Conservation (phyloP, 1,284 basidiomycete genomes). For the Sparassis latifolia region DNA sequence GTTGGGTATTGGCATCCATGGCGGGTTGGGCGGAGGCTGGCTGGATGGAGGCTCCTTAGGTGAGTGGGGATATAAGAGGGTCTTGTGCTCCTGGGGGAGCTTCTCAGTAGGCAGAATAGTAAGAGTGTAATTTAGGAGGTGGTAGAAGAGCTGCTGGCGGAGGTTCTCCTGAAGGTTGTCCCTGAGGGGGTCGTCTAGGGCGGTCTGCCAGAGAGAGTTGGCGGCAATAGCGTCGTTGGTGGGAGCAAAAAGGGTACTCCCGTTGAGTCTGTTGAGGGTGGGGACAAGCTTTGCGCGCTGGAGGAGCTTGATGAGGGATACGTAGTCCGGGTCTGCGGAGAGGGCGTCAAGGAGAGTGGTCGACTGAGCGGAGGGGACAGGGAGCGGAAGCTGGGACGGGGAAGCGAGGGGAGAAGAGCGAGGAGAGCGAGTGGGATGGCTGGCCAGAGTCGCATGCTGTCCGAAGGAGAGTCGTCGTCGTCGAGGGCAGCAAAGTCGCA, state of each 20-base stretch:
- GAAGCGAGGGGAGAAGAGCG: constrained; percentile 24
- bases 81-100: constrained; percentile 41
- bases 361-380: constrained; percentile 25
- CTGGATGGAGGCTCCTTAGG: constrained; percentile 47
- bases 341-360: constrained; percentile 78
- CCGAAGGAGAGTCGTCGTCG: neutral
- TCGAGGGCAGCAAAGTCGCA: neutral
- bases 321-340: constrained; percentile 70
- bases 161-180: constrained; percentile 87
- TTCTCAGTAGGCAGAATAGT: constrained; percentile 36
- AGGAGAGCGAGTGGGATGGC: constrained; percentile 33
- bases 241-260: constrained; percentile 88
- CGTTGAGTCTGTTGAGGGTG: constrained; percentile 81
- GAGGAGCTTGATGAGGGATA: constrained; percentile 73
- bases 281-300: constrained; percentile 88
- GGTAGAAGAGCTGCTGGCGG: constrained; percentile 91
- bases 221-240: constrained; percentile 84
- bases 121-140: constrained; percentile 85
- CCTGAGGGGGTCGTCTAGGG: constrained; percentile 35
- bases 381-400: constrained; percentile 28
- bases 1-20: constrained; percentile 79
- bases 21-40: constrained; percentile 69
- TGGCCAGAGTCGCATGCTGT: constrained; percentile 29
- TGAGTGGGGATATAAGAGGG: constrained; percentile 66
- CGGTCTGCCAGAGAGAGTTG: constrained; percentile 44